Base-by-base conservation (phyloP, 768 basidiomycete species). In the Russula abietina region DNA sequence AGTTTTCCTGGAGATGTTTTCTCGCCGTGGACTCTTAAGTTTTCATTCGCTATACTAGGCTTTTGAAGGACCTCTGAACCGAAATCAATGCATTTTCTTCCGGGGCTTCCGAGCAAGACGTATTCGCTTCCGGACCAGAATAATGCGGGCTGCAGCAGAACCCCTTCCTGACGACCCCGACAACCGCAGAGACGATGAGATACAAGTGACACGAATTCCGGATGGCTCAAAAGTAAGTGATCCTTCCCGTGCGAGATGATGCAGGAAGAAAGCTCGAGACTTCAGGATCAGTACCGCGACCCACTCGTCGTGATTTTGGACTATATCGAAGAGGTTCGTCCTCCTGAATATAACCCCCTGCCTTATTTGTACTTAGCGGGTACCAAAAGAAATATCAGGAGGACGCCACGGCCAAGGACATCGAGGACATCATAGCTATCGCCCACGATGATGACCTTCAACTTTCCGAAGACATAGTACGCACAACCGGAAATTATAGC, bases 391-490 rank as follows among this genome's bases (percentile, higher is more conserved):
- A 62, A 46, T 60, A 41, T 38, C 41, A 36, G 0, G n/a, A 56
- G 48, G 53, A 61, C n/a, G 41, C 3, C 19, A 1, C 11, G 11
- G 45, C 8, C n/a, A n/a, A n/a, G 19, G 19, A n/a, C n/a, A n/a
- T 5, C 22, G 4, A 46, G 22, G 45, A 46, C 12, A 36, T 12
- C 24, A 12, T 64, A 6, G 62, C 58, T n/a, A 45, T 61, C 24
- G 53, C 60, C 2, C 63, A 61, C 39, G 41, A 65, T 14, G 49
- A 65, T 24, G 60, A 61, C 22, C 49, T 65, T n/a, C 39, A 49
- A 4, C 8, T 43, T 16, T 22, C 59, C 28, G 46, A 59, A 33
- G 39, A 30, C 10, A 52, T 55, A 57, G 62, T 63, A 43, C 7
- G 41, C n/a, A 6, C 39, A 41, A 41, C 33, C 9, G 19, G 19